Evolutionary conservation across 2,329 filamentous ascomycete genomes (phyloP), one percentile per base, ranked within the genome.

Genomic region (Stylonectria norvegica): DNA sequence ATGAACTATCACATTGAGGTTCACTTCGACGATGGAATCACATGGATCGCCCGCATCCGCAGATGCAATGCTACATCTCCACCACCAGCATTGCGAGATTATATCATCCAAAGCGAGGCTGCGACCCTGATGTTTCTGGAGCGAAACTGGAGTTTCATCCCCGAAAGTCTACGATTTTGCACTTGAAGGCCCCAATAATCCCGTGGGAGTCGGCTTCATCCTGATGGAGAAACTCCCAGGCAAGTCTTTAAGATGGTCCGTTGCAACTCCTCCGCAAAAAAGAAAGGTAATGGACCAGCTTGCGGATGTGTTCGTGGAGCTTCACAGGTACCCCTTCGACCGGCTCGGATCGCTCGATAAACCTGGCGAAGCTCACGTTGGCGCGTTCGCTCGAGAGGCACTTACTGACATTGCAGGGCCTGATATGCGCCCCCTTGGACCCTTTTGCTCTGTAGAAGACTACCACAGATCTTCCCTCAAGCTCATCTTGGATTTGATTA

Each of bases 1-100:
- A 68, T 66, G 62, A 71, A 72, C 45, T 72, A 66, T 48, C 66
- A 72, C 43, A 47, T 68, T 28, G 61, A 67, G 25, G 49, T 73
- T 35, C 40, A 34, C 5, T 73, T 73, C 43, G 59, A 68, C 5
- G 69, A 72, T 47, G 65, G 65, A 28, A 45, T 67, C 18, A 56
- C 45, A 32, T 72, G 68, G 70, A 56, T 72, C 2, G 65, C 66
- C 14, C 61, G 69, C 10, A 62, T 72, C 34, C 65, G 64, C 35
- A 61, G 63, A 43, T 58, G 51, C 40, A 68, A 70, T 39, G 60
- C 61, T n/a, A 65, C 60, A 15, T 66, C 65, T 2, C 66, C 67
- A n/a, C 65, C 60, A 1, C 9, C 50, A 29, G 53, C 38, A 23
- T 15, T 65, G 23, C 53, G 57, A 44, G 56, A 66, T 42, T 60